A percentile compares a stretch with the other conserved stretches of the same genome.
Conservation (phyloP, 345 rosid species). For the Salix koriyanagi region DNA sequence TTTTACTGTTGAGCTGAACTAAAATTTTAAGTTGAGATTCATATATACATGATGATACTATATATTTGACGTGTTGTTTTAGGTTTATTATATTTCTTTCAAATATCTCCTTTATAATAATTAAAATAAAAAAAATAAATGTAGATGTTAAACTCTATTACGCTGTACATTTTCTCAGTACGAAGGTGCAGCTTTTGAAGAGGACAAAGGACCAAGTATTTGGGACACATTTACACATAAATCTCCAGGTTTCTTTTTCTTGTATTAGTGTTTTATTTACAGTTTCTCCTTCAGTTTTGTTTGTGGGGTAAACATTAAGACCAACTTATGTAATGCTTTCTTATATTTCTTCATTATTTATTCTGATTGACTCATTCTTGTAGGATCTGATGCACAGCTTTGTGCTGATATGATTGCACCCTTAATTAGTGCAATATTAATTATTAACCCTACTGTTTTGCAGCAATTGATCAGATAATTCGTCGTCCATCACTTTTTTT, state of each 20-base stretch:
- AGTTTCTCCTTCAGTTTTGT: too few species aligned
- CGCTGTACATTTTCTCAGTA: neutral
- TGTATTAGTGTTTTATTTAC: neutral
- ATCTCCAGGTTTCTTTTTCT: neutral
- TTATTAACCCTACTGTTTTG: too few species aligned
- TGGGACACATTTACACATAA: slow-evolving; percentile 4
- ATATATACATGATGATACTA: too few species aligned
- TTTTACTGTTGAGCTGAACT: too few species aligned
- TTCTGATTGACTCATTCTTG: too few species aligned
- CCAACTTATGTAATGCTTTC: neutral
- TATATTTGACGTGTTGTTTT: too few species aligned
- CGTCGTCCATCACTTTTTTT: too few species aligned
- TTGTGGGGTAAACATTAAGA: neutral
- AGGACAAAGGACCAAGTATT: neutral
- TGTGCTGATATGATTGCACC: neutral
- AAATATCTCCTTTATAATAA: neutral
- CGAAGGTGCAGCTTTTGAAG: neutral
- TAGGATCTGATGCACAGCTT: too few species aligned
- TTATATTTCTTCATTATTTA: too few species aligned
- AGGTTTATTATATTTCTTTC: neutral
- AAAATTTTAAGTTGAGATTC: too few species aligned
- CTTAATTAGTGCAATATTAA: neutral
- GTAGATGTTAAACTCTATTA: neutral
- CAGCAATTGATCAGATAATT: too few species aligned
- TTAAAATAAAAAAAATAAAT: neutral